Evolutionary conservation across 2,329 filamentous ascomycete species (phyloP).

Genomic region (Fusarium austroafricanum): DNA sequence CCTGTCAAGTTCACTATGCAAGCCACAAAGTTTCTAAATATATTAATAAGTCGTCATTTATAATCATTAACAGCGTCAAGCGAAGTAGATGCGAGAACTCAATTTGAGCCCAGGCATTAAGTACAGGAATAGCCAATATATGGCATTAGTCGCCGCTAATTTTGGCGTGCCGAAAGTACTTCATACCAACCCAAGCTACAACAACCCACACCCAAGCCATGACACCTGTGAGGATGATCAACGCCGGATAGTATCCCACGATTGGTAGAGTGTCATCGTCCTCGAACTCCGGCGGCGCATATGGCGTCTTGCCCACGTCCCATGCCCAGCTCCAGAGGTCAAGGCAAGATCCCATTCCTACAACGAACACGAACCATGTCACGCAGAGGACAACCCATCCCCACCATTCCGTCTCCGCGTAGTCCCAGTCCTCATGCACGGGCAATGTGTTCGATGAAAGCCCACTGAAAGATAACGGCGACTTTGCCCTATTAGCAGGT

Average conservation of each 20-base stretch:
- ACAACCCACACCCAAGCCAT: conserved; percentile 99
- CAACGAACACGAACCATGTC: conserved; percentile 96
- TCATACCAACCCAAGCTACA: conserved; percentile 98
- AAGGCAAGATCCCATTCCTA: conserved; percentile 95
- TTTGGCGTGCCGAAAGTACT: conserved; percentile 98
- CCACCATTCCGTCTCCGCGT: conserved; percentile 97
- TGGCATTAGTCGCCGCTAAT: conserved; percentile 74
- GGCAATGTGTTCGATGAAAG: conserved; percentile 62
- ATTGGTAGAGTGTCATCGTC: conserved; percentile 96
- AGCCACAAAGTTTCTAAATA: not conserved
- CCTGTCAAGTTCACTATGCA: not conserved
- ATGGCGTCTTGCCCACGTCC: conserved; percentile 96
- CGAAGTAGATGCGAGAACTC: conserved; percentile 4
- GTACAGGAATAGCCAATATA: not conserved
- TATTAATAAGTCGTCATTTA: conserved; percentile 23
- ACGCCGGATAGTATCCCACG: conserved; percentile 94
- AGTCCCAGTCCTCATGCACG: conserved; percentile 78
- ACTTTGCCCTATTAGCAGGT: conserved; percentile 66
- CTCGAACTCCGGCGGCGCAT: conserved; percentile 93
- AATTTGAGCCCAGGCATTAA: conserved; percentile 3
- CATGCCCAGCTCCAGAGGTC: conserved; percentile 99
- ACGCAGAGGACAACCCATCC: conserved; percentile 91
- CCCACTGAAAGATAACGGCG: conserved; percentile 68
- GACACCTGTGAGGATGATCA: conserved; percentile 91
- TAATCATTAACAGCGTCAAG: conserved; percentile 16